These are phyloP conservation scores for Fusarium sp. DNA, from an alignment of 2,329 filamentous ascomycete genomes.

Conservation along the genomic window DNA sequence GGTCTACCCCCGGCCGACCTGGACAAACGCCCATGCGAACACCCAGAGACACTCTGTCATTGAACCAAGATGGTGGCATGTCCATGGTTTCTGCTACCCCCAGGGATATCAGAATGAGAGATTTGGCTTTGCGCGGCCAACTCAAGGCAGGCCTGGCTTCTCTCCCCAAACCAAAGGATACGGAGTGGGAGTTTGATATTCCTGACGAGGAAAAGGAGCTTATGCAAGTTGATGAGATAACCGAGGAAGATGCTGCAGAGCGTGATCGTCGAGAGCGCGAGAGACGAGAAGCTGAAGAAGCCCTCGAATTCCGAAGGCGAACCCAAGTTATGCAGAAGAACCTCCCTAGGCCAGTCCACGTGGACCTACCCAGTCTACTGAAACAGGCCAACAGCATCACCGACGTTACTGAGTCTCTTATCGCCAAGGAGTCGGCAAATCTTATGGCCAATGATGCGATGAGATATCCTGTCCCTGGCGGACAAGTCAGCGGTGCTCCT, in stretches of 20 bases:
- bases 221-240: slow-evolving; percentile 59
- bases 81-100: slow-evolving; percentile 81
- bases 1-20: slow-evolving; percentile 75
- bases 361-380: slow-evolving; percentile 79
- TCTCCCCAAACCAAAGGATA: slow-evolving; percentile 91
- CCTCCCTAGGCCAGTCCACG: slow-evolving; percentile 79
- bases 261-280: slow-evolving; percentile 83
- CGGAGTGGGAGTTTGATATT: slow-evolving; percentile 92
- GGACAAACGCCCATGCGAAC: slow-evolving; percentile 89
- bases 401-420: slow-evolving; percentile 75
- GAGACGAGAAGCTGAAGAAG: slow-evolving; percentile 78
- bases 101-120: slow-evolving; percentile 78
- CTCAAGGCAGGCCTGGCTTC: slow-evolving; percentile 81
- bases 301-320: slow-evolving; percentile 83
- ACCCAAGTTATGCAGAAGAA: slow-evolving; percentile 91
- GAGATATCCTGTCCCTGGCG: slow-evolving; percentile 78
- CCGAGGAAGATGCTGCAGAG: slow-evolving; percentile 74
- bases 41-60: slow-evolving; percentile 85
- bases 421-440: slow-evolving; percentile 82
- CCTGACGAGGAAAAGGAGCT: slow-evolving; percentile 83
- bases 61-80: slow-evolving; percentile 80
- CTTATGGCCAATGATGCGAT: slow-evolving; percentile 86
- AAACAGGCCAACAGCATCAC: slow-evolving; percentile 70
- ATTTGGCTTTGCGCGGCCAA: slow-evolving; percentile 76
- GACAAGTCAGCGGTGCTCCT: slow-evolving; percentile 73